These are phyloP conservation scores for Ophioceras dolichostomum DNA, from an alignment of 2,329 filamentous ascomycete genomes.

Conservation along the genomic window DNA sequence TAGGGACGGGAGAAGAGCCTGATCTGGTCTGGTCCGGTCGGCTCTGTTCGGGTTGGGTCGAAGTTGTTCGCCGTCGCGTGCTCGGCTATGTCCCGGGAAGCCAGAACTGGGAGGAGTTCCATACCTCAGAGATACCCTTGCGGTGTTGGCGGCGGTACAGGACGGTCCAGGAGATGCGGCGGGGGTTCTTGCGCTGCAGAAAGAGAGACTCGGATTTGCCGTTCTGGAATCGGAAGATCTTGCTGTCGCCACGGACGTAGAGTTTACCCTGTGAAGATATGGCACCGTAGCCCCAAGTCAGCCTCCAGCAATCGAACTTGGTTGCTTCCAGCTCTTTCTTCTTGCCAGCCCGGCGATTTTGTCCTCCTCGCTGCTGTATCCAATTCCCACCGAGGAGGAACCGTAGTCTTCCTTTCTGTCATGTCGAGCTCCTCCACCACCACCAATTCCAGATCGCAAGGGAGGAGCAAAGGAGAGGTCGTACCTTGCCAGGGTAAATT, in stretches of 20 bases:
- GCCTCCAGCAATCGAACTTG: too few species aligned
- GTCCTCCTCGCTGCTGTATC: too few species aligned
- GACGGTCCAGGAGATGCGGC: constrained; percentile 96
- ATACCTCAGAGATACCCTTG: constrained; percentile 99
- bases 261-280: constrained; percentile 90
- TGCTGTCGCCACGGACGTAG: constrained; percentile 99
- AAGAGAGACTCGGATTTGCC: constrained; percentile 99
- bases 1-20: too few species aligned
- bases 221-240: constrained; percentile 99
- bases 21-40: too few species aligned
- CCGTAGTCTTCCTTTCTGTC: too few species aligned
- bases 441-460: too few species aligned
- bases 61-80: background rate
- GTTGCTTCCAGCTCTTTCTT: too few species aligned
- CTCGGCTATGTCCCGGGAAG: background rate
- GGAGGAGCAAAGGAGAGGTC: constrained; percentile 14
- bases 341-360: too few species aligned
- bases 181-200: constrained; percentile 99
- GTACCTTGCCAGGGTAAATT: constrained; percentile 58
- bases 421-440: too few species aligned
- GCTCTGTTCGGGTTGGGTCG: background rate
- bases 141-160: constrained; percentile 98
- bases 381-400: constrained; percentile 5
- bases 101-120: constrained; percentile 19
- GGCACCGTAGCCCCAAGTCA: too few species aligned